Evolutionary conservation across 345 rosid species (phyloP).

Genomic region (Aquilaria malaccensis): DNA sequence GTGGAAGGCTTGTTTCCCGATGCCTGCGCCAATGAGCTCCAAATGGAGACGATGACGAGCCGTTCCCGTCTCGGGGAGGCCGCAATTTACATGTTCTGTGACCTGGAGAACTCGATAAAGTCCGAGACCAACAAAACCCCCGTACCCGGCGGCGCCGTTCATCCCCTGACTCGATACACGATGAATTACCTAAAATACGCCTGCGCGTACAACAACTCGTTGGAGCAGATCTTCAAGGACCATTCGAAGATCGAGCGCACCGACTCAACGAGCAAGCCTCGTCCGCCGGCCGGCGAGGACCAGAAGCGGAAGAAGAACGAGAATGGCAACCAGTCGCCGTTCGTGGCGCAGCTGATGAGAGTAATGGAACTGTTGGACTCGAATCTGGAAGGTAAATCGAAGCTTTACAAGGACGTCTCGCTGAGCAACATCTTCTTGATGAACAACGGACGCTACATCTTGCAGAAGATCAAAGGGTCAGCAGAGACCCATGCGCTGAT

Average conservation of each 20-base stretch:
- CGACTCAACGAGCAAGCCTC: slow-evolving; percentile 38
- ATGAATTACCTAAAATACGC: slow-evolving; percentile 72
- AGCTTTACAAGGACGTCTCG: slow-evolving; percentile 59
- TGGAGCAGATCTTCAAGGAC: slow-evolving; percentile 76
- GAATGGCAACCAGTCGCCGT: slow-evolving; percentile 28
- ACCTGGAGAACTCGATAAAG: slow-evolving; percentile 67
- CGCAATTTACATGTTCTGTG: slow-evolving; percentile 50
- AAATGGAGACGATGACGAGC: slow-evolving; percentile 39
- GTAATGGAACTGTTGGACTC: slow-evolving; percentile 65
- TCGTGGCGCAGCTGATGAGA: slow-evolving; percentile 45
- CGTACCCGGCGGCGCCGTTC: slow-evolving; percentile 87
- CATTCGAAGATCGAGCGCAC: slow-evolving; percentile 67
- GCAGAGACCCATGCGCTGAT: slow-evolving; percentile 47
- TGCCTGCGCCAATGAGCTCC: slow-evolving; percentile 39
- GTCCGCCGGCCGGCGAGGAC: slow-evolving; percentile 10
- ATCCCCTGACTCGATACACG: slow-evolving; percentile 82
- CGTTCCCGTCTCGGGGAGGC: slow-evolving; percentile 67
- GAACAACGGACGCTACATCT: slow-evolving; percentile 94
- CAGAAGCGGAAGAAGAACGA: slow-evolving; percentile 4
- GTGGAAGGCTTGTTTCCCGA: slow-evolving; percentile 35
- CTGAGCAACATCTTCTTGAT: slow-evolving; percentile 81
- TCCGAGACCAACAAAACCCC: slow-evolving; percentile 61
- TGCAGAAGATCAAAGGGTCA: slow-evolving; percentile 72
- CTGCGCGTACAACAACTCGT: slow-evolving; percentile 65
- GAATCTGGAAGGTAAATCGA: slow-evolving; percentile 56